phyloP scores from a whole-genome alignment of 129 eudicot genomes.

The Lactuca saligna region DNA sequence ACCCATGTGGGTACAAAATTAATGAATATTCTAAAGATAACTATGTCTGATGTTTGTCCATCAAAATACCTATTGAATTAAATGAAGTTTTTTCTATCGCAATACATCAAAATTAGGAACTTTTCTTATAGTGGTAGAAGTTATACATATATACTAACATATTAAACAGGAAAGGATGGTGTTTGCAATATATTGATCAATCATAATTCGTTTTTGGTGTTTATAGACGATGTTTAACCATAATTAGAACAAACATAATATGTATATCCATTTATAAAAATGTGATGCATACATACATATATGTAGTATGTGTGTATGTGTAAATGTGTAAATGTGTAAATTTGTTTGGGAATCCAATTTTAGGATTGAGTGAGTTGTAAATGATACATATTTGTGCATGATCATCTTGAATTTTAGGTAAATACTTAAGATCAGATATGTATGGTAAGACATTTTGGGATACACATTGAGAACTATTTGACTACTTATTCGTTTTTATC shows the following conservation, averaged over 20 bases:
- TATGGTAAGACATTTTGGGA: background rate
- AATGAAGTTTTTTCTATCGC: background rate
- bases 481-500: background rate
- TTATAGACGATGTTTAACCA: background rate
- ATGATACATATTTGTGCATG: no score
- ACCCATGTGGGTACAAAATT: no score
- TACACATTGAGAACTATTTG: background rate
- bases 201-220: constrained; percentile 7
- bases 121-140: constrained; percentile 2
- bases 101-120: background rate
- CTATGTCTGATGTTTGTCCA: constrained; percentile 10
- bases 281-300: background rate
- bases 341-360: background rate
- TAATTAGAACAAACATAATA: background rate
- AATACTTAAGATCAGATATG: background rate
- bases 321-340: background rate
- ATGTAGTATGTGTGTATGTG: background rate
- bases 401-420: no score
- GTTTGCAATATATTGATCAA: background rate
- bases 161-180: constrained; percentile 1
- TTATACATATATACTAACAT: constrained; percentile 10
- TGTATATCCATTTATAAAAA: constrained; percentile 1
- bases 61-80: background rate
- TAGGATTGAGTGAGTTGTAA: no score
- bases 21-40: background rate